These are phyloP conservation scores for Erythrophleum fordii DNA, from an alignment of 306 rosid species.

Conservation along the genomic window DNA sequence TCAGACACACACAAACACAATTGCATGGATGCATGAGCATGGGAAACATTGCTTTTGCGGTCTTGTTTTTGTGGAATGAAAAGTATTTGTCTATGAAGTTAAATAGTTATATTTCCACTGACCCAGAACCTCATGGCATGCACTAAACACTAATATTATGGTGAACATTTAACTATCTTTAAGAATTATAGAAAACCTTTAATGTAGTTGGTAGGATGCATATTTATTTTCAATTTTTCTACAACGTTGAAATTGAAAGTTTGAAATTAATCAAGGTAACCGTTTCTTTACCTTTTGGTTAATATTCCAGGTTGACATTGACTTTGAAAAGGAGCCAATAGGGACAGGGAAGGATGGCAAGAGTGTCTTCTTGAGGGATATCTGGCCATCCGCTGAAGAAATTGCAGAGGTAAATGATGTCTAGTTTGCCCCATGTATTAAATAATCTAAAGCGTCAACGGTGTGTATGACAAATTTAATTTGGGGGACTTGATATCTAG, in stretches of 20 bases:
- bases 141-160: background rate
- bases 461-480: conserved; percentile 32
- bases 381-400: conserved; percentile 92
- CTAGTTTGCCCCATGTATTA: conserved; percentile 19
- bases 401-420: conserved; percentile 67
- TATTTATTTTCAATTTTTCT: conserved; percentile 1
- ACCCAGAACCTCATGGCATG: background rate
- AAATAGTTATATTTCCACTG: background rate
- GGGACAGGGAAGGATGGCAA: conserved; percentile 94
- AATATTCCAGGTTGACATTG: conserved; percentile 79
- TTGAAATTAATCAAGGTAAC: conserved; percentile 30
- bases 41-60: conserved; percentile 11
- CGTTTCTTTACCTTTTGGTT: conserved; percentile 13
- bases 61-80: conserved; percentile 18
- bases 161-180: background rate
- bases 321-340: conserved; percentile 86
- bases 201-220: background rate
- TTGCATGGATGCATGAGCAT: conserved; percentile 1
- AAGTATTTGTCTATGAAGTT: background rate
- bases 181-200: conserved; percentile 6
- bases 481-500: conserved; percentile 52
- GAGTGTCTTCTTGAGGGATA: conserved; percentile 70
- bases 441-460: conserved; percentile 1
- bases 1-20: background rate
- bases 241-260: conserved; percentile 47